Evolutionary conservation across 129 eudicot genomes (phyloP).

Genomic region (Tanacetum coccineum): DNA sequence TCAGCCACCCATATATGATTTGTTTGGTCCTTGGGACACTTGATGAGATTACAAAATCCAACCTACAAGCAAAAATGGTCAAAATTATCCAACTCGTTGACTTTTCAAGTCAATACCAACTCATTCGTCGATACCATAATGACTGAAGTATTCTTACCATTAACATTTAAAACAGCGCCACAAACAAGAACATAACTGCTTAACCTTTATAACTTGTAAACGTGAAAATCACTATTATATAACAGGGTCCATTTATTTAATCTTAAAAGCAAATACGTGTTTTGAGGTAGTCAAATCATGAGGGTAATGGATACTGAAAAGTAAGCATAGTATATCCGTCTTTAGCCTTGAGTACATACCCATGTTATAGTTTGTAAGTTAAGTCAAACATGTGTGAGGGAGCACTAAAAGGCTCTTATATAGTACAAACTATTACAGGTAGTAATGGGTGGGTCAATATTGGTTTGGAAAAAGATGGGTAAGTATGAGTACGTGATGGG

Average conservation of each 20-base stretch:
- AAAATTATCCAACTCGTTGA: not conserved
- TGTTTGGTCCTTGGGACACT: constrained; percentile 56
- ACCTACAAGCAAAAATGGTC: constrained; percentile 39
- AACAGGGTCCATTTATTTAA: not conserved
- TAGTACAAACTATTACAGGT: not conserved
- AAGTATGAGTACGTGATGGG: not conserved
- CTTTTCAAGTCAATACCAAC: not conserved
- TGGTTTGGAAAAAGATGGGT: not conserved
- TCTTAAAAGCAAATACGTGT: not conserved
- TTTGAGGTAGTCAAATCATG: not conserved
- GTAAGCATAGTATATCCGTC: too few species aligned
- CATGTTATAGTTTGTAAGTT: not conserved
- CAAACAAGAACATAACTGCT: constrained; percentile 7
- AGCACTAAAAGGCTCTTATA: constrained; percentile 2
- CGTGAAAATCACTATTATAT: not conserved
- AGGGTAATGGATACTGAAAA: not conserved
- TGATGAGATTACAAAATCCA: constrained; percentile 73
- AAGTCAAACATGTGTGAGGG: not conserved
- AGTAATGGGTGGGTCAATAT: not conserved
- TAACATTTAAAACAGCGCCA: not conserved
- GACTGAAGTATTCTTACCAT: not conserved
- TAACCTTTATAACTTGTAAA: not conserved
- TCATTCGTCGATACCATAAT: not conserved
- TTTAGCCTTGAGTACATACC: not conserved
- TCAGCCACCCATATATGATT: constrained; percentile 90